Evolutionary conservation across 768 basidiomycete genomes (phyloP), one percentile per base, ranked within the genome.

Genomic region (Symmetrospora coprosmae): DNA sequence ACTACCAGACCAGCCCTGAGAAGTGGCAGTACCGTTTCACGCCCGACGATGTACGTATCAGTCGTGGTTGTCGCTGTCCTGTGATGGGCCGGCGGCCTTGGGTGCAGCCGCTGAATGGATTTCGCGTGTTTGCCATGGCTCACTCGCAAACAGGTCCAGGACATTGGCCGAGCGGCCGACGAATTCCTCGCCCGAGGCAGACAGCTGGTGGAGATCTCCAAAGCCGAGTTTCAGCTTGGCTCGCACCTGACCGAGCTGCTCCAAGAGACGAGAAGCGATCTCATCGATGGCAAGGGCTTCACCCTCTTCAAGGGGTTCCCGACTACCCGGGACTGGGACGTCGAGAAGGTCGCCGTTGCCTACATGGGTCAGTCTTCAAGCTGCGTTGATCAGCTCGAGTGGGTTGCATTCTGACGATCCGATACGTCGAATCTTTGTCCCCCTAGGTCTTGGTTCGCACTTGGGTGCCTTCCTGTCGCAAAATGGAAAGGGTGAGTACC

Each of bases 201-300:
- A 59, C 52, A 60, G 48, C 39, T 61, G 4, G 40, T 11, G 4
- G 49, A 56, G 17, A 61, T 61, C 28, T 33, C 35, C 16, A 61
- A 51, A 38, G 52, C 58, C 25, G n/a, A 35, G 8, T 73, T 72
- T 62, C 67, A 66, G 16, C 67, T 73, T 6, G 64, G 69, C 11
- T 13, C 39, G 6, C 50, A 56, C 14, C 63, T 72, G 9, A 43
- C 35, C 17, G 41, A 55, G 0, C 66, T 66, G 60, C 58, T 72
- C 34, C 33, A 28, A 2, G 39, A 47, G 17, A 61, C 70, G 48
- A 50, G 68, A 2, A 49, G 68, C n/a, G 60, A 66, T 4, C 51
- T 73, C 4, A 60, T 71, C 35, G 58, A 73, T 56, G 71, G 71
- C 2, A 66, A 61, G n/a, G 72, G 72, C n/a, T 73, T 73, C 62